phyloP scores from a whole-genome alignment of 1,284 basidiomycete species.

The Cryptococcus sp. region DNA sequence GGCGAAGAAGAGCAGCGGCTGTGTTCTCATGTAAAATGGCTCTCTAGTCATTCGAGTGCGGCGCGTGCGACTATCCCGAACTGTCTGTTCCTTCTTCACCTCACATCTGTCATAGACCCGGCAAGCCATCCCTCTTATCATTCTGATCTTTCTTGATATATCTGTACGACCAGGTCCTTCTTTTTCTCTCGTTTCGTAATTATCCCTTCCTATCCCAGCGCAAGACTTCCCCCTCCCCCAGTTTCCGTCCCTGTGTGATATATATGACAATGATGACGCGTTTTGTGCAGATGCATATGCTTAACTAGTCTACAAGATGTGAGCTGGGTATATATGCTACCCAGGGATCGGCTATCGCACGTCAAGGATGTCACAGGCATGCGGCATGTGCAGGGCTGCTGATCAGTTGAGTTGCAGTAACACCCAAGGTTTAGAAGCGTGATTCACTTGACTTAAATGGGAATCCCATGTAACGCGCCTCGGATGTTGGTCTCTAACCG shows the following conservation, averaged over 20 bases:
- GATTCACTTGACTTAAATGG: too few species aligned
- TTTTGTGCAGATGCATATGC: not conserved
- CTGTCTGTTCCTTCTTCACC: not conserved
- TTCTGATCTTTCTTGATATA: not conserved
- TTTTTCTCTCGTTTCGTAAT: not conserved
- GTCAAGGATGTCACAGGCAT: too few species aligned
- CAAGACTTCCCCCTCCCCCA: not conserved
- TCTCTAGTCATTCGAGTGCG: not conserved
- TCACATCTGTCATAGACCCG: not conserved
- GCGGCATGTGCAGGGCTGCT: too few species aligned
- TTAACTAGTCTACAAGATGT: too few species aligned
- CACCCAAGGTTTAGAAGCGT: too few species aligned
- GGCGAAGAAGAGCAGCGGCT: conserved; percentile 37
- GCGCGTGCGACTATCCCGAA: not conserved
- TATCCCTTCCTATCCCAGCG: not conserved
- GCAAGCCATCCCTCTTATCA: too few species aligned
- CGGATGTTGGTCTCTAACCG: too few species aligned
- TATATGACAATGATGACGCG: conserved; percentile 1
- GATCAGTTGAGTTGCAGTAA: too few species aligned
- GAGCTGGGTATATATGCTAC: too few species aligned
- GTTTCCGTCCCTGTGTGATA: not conserved
- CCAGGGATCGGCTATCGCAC: too few species aligned
- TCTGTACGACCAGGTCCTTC: conserved; percentile 8
- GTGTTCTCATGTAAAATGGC: conserved; percentile 40
- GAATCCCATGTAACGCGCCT: too few species aligned